These are phyloP conservation scores for Colletotrichum nymphaeae DNA, from an alignment of 2,329 filamentous ascomycete genomes.

Conservation along the genomic window DNA sequence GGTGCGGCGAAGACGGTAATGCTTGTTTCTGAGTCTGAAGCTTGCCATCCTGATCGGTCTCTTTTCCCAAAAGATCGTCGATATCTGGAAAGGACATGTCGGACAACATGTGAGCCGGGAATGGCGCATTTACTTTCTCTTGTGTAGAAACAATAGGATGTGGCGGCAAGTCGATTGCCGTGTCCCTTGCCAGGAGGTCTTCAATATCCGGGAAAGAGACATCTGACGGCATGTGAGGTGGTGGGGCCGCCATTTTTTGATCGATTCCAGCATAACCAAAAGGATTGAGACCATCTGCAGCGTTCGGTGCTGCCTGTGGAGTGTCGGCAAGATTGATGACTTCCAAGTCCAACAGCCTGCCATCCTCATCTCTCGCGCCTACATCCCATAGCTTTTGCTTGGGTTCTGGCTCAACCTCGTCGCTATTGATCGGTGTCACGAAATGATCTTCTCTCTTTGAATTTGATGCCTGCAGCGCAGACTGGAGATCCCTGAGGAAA, in stretches of 20 bases:
- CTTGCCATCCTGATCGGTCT: background rate
- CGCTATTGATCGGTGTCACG: slow-evolving; percentile 51
- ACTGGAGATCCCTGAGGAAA: slow-evolving; percentile 70
- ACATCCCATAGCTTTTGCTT: slow-evolving; percentile 74
- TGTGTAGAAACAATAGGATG: background rate
- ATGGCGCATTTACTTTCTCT: background rate
- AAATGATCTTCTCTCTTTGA: slow-evolving; percentile 50
- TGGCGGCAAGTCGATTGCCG: background rate
- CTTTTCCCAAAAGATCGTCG: slow-evolving; percentile 25
- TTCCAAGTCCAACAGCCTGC: slow-evolving; percentile 72
- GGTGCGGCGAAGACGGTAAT: background rate
- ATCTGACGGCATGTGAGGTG: slow-evolving; percentile 16
- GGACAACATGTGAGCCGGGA: background rate
- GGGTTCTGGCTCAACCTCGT: slow-evolving; percentile 46
- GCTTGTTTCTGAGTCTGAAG: background rate
- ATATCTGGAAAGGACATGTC: slow-evolving; percentile 32
- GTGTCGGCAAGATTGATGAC: slow-evolving; percentile 69
- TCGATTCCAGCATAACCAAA: slow-evolving; percentile 48
- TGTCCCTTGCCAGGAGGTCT: slow-evolving; percentile 9
- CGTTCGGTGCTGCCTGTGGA: slow-evolving; percentile 41
- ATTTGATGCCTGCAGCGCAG: slow-evolving; percentile 71
- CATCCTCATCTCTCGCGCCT: slow-evolving; percentile 73
- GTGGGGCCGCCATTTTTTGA: background rate
- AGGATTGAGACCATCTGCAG: slow-evolving; percentile 45
- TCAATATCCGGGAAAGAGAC: slow-evolving; percentile 31